These are phyloP conservation scores for Aspergillus conjunctus DNA, from an alignment of 495 filamentous ascomycete species.

Conservation along the genomic window DNA sequence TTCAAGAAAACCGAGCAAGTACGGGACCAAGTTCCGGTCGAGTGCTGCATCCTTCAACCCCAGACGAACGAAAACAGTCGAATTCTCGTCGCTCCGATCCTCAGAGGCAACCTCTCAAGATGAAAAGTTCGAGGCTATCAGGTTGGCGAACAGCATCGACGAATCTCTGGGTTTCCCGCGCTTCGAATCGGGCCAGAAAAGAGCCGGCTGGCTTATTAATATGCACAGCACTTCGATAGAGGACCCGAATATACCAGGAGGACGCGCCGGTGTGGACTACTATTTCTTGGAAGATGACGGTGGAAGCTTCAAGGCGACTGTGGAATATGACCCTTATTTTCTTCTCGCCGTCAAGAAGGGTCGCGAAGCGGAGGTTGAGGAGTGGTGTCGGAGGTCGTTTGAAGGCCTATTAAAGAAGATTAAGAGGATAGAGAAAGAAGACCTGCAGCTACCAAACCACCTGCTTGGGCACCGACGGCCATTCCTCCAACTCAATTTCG, in stretches of 20 bases:
- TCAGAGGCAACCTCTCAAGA: slow-evolving; percentile 84
- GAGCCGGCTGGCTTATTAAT: slow-evolving; percentile 91
- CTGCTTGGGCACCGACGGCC: slow-evolving; percentile 85
- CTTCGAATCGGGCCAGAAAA: slow-evolving; percentile 85
- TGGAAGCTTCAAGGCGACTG: slow-evolving; percentile 90
- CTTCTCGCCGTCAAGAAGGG: slow-evolving; percentile 86
- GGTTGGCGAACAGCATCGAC: slow-evolving; percentile 87
- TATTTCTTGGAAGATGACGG: slow-evolving; percentile 97
- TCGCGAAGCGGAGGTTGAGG: slow-evolving; percentile 89
- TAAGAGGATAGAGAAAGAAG: slow-evolving; percentile 83
- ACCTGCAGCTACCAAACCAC: slow-evolving; percentile 95
- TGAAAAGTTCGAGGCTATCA: slow-evolving; percentile 80
- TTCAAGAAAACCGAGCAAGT: slow-evolving; percentile 57
- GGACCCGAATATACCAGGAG: slow-evolving; percentile 78
- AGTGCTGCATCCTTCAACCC: slow-evolving; percentile 52
- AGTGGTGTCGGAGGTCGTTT: slow-evolving; percentile 85
- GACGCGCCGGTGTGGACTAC: slow-evolving; percentile 89
- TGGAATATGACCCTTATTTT: slow-evolving; percentile 97
- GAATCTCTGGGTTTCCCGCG: slow-evolving; percentile 91
- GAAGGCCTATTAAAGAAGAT: slow-evolving; percentile 83
- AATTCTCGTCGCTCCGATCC: slow-evolving; percentile 69
- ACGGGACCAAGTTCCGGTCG: slow-evolving; percentile 57
- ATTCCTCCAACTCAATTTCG: slow-evolving; percentile 82
- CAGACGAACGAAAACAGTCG: slow-evolving; percentile 70
- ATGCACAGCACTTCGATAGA: slow-evolving; percentile 87